Percentiles rank a stretch among this genome's conserved stretches.
phyloP scores from a whole-genome alignment of 2,329 filamentous ascomycete genomes.

The Curvularia sp. region DNA sequence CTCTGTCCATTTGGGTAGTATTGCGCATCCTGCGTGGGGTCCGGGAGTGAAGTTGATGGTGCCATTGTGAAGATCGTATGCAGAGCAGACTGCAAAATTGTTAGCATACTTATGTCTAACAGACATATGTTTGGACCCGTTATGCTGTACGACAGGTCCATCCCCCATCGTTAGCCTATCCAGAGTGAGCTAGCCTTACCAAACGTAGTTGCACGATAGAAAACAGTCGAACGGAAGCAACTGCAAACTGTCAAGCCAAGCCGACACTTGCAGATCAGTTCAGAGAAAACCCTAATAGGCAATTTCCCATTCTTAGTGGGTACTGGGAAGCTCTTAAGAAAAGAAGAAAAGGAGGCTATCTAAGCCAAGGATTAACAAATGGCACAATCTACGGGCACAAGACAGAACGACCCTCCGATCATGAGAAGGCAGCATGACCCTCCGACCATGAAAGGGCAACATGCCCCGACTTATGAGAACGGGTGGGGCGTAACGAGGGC shows the following conservation, averaged over 20 bases:
- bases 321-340: neutral
- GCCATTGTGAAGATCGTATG: slow-evolving; percentile 29
- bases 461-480: neutral
- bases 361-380: neutral
- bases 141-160: neutral
- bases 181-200: slow-evolving; percentile 16
- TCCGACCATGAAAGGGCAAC: slow-evolving; percentile 6
- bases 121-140: neutral
- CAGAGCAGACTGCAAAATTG: slow-evolving; percentile 9
- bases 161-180: neutral
- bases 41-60: slow-evolving; percentile 27
- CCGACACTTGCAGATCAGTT: neutral
- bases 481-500: neutral
- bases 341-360: neutral
- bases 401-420: slow-evolving; percentile 8
- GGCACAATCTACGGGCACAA: neutral
- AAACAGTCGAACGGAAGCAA: slow-evolving; percentile 3
- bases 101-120: slow-evolving; percentile 8
- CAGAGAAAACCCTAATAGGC: neutral
- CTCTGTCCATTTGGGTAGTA: slow-evolving; percentile 31
- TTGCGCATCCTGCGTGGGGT: slow-evolving; percentile 28
- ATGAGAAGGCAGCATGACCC: slow-evolving; percentile 4
- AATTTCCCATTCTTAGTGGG: neutral
- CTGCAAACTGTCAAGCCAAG: slow-evolving; percentile 1
- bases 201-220: neutral